Evolutionary conservation across 805 yeast species (phyloP), one percentile per base, ranked within the genome.

Genomic region (Spathaspora boniae): DNA sequence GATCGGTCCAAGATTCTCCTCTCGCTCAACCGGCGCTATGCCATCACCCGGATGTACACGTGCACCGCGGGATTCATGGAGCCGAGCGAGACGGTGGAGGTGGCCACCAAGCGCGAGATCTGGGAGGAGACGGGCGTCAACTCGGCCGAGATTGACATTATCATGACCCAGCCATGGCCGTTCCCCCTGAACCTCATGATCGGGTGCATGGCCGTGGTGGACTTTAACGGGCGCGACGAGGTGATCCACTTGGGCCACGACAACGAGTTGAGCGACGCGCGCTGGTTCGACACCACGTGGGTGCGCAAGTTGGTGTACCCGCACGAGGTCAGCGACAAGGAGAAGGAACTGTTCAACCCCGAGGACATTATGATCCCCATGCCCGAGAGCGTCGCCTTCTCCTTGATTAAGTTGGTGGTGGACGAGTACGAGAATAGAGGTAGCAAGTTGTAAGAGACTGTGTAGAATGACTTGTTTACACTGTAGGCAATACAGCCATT

Each of bases 41-140:
- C 78, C 5, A 44, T 48, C 22, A 50, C 64, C 38, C 56, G 57
- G 30, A 75, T 86, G 80, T 91, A 82, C 60, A 74, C 91, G 12
- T 82, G 95, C 51, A 76, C 94, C 34, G 96, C 98, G 4, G 98
- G 98, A 4, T 93, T 93, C 58, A 80, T 91, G 77, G 98, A 91
- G 57, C 96, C 96, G 1, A 83, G 89, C 19, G 98, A 91, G 62
- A 78, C 94, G 2, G 78, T 91, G 15, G 98, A 91, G 58, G 81
- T 78, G 31, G 93, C 96, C 9, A 84, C 91, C 16, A 66, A 80
- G 29, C 69, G 98, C 44, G 98, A 91, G 57, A 82, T 86, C 20
- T 89, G 93, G 87, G 98, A 91, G 56, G 98, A 91, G 58, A 82
- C 97, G 4, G 98, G 98, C 6, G 83, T 87, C 23, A 70, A 61